Evolutionary conservation across 2,329 filamentous ascomycete genomes (phyloP).

Genomic region (Byssothecium circinans): DNA sequence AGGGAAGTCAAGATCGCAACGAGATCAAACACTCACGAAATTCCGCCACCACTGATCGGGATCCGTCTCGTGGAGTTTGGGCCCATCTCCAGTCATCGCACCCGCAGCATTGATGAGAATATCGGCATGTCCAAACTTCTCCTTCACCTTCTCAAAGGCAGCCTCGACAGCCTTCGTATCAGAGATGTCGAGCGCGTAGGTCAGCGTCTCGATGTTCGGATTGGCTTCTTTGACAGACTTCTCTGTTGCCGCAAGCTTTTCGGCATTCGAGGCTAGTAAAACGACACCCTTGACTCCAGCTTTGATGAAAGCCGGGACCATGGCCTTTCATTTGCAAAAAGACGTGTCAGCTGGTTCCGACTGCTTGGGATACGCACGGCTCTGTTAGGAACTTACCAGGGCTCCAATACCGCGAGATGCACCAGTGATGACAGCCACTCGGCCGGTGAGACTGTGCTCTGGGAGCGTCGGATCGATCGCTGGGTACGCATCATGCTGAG

Average conservation of each 20-base stretch:
- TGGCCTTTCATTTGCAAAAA: slow-evolving; percentile 12
- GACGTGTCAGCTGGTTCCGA: background rate
- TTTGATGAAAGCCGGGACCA: slow-evolving; percentile 42
- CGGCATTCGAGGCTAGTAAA: slow-evolving; percentile 33
- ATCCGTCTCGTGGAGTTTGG: slow-evolving; percentile 22
- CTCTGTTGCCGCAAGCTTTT: slow-evolving; percentile 29
- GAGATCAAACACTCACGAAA: slow-evolving; percentile 13
- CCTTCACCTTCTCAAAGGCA: slow-evolving; percentile 23
- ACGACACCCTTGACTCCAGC: slow-evolving; percentile 41
- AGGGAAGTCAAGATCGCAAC: background rate
- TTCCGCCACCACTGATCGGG: slow-evolving; percentile 24
- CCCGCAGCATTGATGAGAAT: slow-evolving; percentile 26
- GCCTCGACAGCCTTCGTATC: slow-evolving; percentile 22
- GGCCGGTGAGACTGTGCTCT: slow-evolving; percentile 38
- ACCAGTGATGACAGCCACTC: slow-evolving; percentile 47
- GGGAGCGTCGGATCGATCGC: slow-evolving; percentile 43
- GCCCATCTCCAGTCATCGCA: slow-evolving; percentile 12
- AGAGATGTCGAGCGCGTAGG: slow-evolving; percentile 34
- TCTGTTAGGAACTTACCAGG: slow-evolving; percentile 10
- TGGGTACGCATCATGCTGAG: slow-evolving; percentile 44
- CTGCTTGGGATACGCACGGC: background rate
- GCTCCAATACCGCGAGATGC: slow-evolving; percentile 46
- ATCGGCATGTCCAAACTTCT: slow-evolving; percentile 24
- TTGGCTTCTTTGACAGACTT: slow-evolving; percentile 32
- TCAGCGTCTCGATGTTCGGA: slow-evolving; percentile 32